phyloP scores from a whole-genome alignment of 345 rosid species.

The Salix arbutifolia region DNA sequence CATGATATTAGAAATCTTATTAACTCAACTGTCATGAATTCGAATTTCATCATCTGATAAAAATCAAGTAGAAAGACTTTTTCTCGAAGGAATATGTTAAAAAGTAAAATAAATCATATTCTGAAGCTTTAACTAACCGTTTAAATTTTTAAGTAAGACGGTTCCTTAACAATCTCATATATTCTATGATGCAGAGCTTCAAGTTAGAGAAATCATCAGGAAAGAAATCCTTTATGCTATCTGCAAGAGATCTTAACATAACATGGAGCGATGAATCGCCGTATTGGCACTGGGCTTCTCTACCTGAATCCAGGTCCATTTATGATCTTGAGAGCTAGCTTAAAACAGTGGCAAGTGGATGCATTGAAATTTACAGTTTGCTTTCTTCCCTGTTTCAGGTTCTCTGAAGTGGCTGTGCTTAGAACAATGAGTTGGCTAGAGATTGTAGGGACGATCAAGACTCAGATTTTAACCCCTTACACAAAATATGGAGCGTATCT shows the following conservation, averaged over 20 bases:
- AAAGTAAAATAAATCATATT: too few relatives aligned
- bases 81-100: too few relatives aligned
- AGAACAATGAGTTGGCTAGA: constrained; percentile 40
- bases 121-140: too few relatives aligned
- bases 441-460: constrained; percentile 36
- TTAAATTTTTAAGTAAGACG: too few relatives aligned
- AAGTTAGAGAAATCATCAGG: constrained; percentile 55
- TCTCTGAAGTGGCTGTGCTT: constrained; percentile 39
- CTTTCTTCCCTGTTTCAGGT: constrained; percentile 24
- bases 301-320: constrained; percentile 49
- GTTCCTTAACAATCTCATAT: neutral
- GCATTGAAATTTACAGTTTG: neutral
- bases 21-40: too few relatives aligned
- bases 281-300: constrained; percentile 55
- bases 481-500: constrained; percentile 54
- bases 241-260: constrained; percentile 67
- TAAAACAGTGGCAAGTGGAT: neutral
- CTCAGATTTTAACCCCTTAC: constrained; percentile 35
- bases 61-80: too few relatives aligned
- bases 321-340: neutral
- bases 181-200: constrained; percentile 40
- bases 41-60: too few relatives aligned
- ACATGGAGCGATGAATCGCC: constrained; percentile 41
- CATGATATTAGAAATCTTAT: too few relatives aligned
- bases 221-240: constrained; percentile 42